phyloP scores from a whole-genome alignment of 768 basidiomycete species.

The Podaxis carcinomalis region DNA sequence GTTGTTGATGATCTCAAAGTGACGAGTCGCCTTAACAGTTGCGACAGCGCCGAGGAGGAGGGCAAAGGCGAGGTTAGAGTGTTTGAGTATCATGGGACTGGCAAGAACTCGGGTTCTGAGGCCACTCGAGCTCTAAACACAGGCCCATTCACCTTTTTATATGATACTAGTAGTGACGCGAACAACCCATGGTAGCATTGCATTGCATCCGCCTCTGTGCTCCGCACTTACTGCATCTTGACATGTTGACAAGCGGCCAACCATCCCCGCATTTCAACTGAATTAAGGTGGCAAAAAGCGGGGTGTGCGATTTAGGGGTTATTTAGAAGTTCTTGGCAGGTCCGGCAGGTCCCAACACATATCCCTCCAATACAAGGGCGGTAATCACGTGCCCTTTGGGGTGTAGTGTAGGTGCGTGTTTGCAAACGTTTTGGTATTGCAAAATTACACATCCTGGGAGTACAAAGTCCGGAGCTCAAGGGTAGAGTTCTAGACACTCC shows the following conservation, averaged over 20 bases:
- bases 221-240: background rate
- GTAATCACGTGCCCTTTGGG: no score
- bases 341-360: no score
- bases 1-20: conserved; percentile 22
- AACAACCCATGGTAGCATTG: background rate
- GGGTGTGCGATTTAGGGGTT: no score
- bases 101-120: background rate
- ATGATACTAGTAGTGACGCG: no score
- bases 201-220: background rate
- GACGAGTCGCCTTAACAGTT: conserved; percentile 8
- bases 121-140: background rate
- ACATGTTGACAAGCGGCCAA: background rate
- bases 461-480: no score
- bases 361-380: no score
- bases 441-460: no score
- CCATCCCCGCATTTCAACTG: background rate
- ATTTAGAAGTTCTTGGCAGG: background rate
- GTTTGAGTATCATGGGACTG: no score
- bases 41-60: background rate
- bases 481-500: no score
- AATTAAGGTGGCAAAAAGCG: background rate
- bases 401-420: no score
- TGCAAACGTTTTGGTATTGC: no score
- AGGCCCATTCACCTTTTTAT: background rate
- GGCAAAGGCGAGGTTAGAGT: no score